Evolutionary conservation across 495 filamentous ascomycete genomes (phyloP), one percentile per base, ranked within the genome.

Genomic region (Podospora pseudopauciseta): DNA sequence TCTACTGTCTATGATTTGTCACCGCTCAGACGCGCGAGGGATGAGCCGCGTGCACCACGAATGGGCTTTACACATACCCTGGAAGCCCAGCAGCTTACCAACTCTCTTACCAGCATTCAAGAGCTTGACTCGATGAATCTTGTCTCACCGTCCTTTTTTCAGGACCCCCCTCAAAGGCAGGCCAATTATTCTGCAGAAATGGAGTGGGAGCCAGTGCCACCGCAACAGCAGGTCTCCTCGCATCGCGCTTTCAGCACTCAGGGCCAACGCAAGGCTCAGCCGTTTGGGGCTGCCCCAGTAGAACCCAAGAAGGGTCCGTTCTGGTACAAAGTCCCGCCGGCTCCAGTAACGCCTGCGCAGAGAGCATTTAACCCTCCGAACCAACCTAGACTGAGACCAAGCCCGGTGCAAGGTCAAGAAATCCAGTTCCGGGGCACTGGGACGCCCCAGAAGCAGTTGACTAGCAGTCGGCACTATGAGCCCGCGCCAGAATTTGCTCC

Each of bases 141-240:
- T 19, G 59, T 66, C 67, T 5, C 23, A 18, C 56, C 13, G 49
- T 39, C 18, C 68, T 19, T 49, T 54, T 26, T 57, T 5, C 27
- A 16, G 39, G 6, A 27, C 55, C 16, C 55, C 58, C 18, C 30
- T 23, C 64, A 26, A 2, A 49, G 30, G 6, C 60, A 26, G 16
- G 63, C 32, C 19, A 67, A 74, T 13, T 83, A 86, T 70, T 77
- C 75, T 11, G 80, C 88, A 55, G 79, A 81, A 63, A 96, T 96
- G 92, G 92, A 96, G 68, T 96, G 92, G 92, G 86, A 89, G 23
- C 92, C 92, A 2, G 9, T 53, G 19, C n/a, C 32, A 4, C 92
- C 92, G 2, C 4, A 49, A 16, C n/a, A 20, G 4, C 53, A 44
- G n/a, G 75, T 78, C 26, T 83, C 86, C 20, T 81, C 76, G 60